These are phyloP conservation scores for Isoetes taiwanensis DNA, from an alignment of 75 land plant genomes.

Conservation along the genomic window DNA sequence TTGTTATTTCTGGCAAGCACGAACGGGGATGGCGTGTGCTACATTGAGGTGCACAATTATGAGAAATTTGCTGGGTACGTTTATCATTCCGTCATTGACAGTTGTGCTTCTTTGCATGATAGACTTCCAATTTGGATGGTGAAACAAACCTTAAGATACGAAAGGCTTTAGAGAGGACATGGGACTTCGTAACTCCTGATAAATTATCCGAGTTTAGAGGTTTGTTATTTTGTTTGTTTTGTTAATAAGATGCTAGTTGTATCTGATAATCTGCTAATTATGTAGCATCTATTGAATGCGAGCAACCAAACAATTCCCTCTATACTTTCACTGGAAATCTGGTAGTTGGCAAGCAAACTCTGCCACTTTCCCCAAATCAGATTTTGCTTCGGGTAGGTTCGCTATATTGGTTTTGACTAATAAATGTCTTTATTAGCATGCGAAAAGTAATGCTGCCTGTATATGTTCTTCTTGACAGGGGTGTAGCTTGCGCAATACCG, in stretches of 20 bases:
- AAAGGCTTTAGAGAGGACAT: slow-evolving; percentile 91
- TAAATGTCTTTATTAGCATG: not conserved
- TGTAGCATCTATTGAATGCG: slow-evolving; percentile 88
- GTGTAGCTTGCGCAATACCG: slow-evolving; percentile 92
- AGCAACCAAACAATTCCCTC: slow-evolving; percentile 94
- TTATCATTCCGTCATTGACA: not conserved
- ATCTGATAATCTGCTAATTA: not conserved
- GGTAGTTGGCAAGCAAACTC: slow-evolving; percentile 61
- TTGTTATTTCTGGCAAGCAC: slow-evolving; percentile 84
- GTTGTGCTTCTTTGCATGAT: slow-evolving; percentile 11
- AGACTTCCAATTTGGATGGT: slow-evolving; percentile 98
- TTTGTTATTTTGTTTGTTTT: slow-evolving; percentile 12
- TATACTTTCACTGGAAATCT: slow-evolving; percentile 98
- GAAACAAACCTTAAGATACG: slow-evolving; percentile 97
- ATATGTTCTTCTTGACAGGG: slow-evolving; percentile 34
- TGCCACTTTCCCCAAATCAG: slow-evolving; percentile 91
- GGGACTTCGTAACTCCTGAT: slow-evolving; percentile 80
- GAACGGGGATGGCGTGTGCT: slow-evolving; percentile 95
- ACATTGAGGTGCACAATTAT: slow-evolving; percentile 60
- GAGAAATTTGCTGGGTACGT: not conserved
- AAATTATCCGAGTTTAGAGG: slow-evolving; percentile 84
- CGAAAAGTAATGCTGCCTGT: not conserved
- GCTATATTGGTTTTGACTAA: not conserved
- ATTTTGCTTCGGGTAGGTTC: slow-evolving; percentile 58
- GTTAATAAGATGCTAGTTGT: no score